Base-by-base conservation (phyloP, 2,329 filamentous ascomycete genomes). In the Emergomyces pasteurianus region DNA sequence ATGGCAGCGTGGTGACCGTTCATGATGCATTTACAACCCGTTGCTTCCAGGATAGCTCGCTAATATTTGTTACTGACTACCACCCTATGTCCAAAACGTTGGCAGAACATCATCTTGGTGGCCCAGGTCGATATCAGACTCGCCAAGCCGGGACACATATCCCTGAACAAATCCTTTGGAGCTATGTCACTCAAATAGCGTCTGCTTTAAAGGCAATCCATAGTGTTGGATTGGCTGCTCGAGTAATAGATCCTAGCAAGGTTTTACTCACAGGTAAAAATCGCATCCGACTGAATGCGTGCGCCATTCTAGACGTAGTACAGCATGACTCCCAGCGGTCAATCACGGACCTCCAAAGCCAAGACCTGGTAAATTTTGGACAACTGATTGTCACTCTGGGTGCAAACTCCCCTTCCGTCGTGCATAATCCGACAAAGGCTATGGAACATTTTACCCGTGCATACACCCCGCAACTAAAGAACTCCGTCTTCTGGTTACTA, bases 1-100 rank as follows among this genome's bases (percentile, higher is more conserved):
- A 87, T 68, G 88, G 86, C 61, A 90, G 85, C 65, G 84, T 97
- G 23, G 92, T 97, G 36, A 88, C 87, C 0, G 84, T 95, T 9
- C 86, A 95, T 68, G 91, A 96, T 74, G 90, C 90, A 0, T 99
- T 99, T 69, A 99, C 94, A 0, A 95, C 90, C 14, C 82, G 91
- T 63, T 89, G 88, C 31, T 99, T 99, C 73, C 90, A 90, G 60
- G 94, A 97, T 72, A 95, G 90, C 74, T 97, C 94, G 2, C 81
- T 99, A 60, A 88, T 99, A 56, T 88, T 99, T 69, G 91, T 95
- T 28, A 94, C 90, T 63, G 90, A 95, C 72, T 99, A 96, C 70
- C 89, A 94, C 69, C 92, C 94, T 0, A 80, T 94, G 23, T 90
- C 92, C 2, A 95, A 94, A 74, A 96, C 92, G 0, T 81, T 99